Conservation (phyloP, 179 eudicot genomes). For the Nepenthes alata region DNA sequence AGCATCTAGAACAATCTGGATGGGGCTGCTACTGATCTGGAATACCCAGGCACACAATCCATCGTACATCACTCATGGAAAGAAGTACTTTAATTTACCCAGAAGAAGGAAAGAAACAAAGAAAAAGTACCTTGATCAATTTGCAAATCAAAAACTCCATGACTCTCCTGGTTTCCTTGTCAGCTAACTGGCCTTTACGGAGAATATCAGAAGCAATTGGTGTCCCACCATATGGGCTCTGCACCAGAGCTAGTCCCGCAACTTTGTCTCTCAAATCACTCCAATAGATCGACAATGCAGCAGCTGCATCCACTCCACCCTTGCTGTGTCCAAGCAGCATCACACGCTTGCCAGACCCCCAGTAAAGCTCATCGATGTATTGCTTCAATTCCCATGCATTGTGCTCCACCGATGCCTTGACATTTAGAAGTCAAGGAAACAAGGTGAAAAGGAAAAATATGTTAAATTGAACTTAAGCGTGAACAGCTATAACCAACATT, state of each 20-base stretch:
- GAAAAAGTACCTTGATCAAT: conserved; percentile 49
- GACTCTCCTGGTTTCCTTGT: conserved; percentile 61
- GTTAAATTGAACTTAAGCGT: no score
- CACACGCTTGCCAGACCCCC: conserved; percentile 90
- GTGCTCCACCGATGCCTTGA: conserved; percentile 85
- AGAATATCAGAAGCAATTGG: conserved; percentile 87
- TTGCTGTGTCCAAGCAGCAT: conserved; percentile 97
- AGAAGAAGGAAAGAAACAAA: background rate
- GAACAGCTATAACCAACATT: no score
- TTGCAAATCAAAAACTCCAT: conserved; percentile 74
- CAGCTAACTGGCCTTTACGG: conserved; percentile 84
- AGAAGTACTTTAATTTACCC: background rate
- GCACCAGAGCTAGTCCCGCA: conserved; percentile 81
- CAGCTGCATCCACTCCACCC: conserved; percentile 97
- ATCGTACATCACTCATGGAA: no score
- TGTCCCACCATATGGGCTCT: conserved; percentile 88
- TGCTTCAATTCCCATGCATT: conserved; percentile 81
- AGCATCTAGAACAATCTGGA: no score
- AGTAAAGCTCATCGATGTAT: conserved; percentile 77
- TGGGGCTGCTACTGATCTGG: no score
- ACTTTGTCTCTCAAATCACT: conserved; percentile 56
- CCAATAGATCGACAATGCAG: conserved; percentile 77
- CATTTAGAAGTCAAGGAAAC: no score
- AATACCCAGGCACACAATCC: no score
- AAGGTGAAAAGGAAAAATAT: no score